Evolutionary conservation across 2,329 filamentous ascomycete genomes (phyloP), one percentile per base, ranked within the genome.

Genomic region (Tetracladium maxilliforme): DNA sequence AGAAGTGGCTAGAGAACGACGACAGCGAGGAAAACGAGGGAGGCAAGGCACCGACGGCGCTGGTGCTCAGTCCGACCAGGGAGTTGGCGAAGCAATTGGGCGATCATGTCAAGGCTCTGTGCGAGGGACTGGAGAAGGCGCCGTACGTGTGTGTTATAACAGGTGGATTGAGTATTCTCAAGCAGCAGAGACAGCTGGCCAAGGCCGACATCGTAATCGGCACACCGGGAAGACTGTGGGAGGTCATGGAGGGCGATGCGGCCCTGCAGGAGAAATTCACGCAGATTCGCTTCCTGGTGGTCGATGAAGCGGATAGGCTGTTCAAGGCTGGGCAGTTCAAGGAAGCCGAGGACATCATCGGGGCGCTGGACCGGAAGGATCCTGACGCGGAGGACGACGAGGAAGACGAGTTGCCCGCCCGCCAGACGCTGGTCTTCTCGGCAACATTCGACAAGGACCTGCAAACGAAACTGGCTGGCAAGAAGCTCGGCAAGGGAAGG

Each of bases 391-490:
- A 56, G 16, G 52, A 58, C 3, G 54, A 58, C n/a, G 59, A 60
- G 2, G 57, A 63, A 7, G 50, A 56, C 0, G 40, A 49, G 30
- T 36, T 48, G 8, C 44, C 57, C 21, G 43, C 65, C 10, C 61
- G 87, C 20, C 90, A 98, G 45, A 95, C 86, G 0, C 65, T 98
- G 0, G 83, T 98, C 12, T 98, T 98, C 49, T 95, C 90, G 0
- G 90, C 90, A 0, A 98, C 90, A 0, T 93, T 98, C 48, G 80
- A 92, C 45, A 87, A 86, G 42, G 75, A 76, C 1, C 55, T 98
- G 16, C 87, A 95, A 45, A 81, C 87, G 39, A 95, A 94, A 48
- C 64, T 98, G 9, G 72, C 80, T 2, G 79, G 82, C 14, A 92
- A 84, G 46, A 67, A 38, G 24, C 37, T 33, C 17, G 19, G 14